A percentile compares a stretch with the other conserved stretches of the same genome.
These are phyloP conservation scores for Tuber microsphaerosporum DNA, from an alignment of 495 filamentous ascomycete genomes.

Conservation along the genomic window DNA sequence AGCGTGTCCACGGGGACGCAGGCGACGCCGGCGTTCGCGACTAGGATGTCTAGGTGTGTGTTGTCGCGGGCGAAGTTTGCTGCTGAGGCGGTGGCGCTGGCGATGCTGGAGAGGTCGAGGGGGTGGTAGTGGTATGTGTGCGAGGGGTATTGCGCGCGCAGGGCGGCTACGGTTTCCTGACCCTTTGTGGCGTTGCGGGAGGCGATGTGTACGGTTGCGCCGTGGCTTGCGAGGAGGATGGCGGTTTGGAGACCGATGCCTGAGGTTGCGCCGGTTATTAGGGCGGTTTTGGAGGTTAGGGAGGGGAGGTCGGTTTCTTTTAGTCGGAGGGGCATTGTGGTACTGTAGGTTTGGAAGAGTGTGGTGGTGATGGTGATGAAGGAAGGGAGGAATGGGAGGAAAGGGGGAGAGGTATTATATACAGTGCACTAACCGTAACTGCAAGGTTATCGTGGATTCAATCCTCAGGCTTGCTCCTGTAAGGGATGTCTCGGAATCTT, in stretches of 20 bases:
- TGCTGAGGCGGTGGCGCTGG: slow-evolving; percentile 14
- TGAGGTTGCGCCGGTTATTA: slow-evolving; percentile 33
- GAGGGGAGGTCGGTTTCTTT: slow-evolving; percentile 21
- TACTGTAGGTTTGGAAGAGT: neutral
- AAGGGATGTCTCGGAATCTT: neutral
- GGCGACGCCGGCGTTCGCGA: slow-evolving; percentile 30
- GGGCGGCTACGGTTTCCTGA: slow-evolving; percentile 9
- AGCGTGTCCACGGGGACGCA: slow-evolving; percentile 19
- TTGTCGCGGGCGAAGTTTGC: slow-evolving; percentile 12
- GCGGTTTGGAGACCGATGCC: slow-evolving; percentile 35
- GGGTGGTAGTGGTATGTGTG: slow-evolving; percentile 24
- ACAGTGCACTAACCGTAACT: neutral
- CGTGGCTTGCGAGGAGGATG: slow-evolving; percentile 31
- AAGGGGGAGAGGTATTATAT: neutral
- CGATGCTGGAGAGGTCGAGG: slow-evolving; percentile 19
- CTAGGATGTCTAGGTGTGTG: slow-evolving; percentile 25
- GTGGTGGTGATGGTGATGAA: neutral
- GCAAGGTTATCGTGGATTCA: neutral
- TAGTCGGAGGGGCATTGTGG: neutral
- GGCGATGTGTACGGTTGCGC: slow-evolving; percentile 37
- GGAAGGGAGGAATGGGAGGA: neutral
- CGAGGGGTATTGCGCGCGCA: slow-evolving; percentile 22
- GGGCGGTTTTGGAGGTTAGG: slow-evolving; percentile 33
- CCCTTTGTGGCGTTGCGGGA: slow-evolving; percentile 22
- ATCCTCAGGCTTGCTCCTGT: neutral